A percentile compares a stretch with the other conserved stretches of the same genome.
These are phyloP conservation scores for Calycina herbarum DNA, from an alignment of 2,329 filamentous ascomycete genomes.

Conservation along the genomic window DNA sequence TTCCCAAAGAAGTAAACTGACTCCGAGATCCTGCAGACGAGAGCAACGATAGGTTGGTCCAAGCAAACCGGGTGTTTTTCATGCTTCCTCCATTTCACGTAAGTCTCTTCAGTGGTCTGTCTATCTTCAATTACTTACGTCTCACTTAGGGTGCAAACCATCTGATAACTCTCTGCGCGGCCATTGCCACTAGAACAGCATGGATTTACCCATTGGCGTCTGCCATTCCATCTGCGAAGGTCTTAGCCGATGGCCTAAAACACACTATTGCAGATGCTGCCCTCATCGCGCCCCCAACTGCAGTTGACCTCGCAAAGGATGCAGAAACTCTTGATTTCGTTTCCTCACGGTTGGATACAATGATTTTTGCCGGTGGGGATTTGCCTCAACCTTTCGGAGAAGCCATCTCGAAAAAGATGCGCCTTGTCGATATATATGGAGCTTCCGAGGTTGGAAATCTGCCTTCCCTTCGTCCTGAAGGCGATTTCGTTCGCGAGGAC, in stretches of 20 bases:
- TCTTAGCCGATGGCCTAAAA: conserved; percentile 8
- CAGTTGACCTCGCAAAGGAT: conserved; percentile 10
- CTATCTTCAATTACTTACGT: not conserved
- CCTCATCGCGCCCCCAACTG: conserved; percentile 7
- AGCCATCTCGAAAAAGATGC: conserved; percentile 6
- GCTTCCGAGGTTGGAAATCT: conserved; percentile 7
- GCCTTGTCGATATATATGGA: conserved; percentile 9
- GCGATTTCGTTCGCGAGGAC: conserved; percentile 4
- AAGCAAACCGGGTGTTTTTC: conserved; percentile 8
- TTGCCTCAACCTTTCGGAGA: conserved; percentile 15
- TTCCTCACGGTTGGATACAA: not conserved
- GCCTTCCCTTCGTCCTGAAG: not conserved
- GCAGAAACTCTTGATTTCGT: conserved; percentile 6
- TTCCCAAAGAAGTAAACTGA: too few relatives aligned
- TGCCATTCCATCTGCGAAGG: conserved; percentile 10
- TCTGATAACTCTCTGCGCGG: not conserved
- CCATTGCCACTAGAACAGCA: conserved; percentile 10
- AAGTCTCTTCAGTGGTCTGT: not conserved
- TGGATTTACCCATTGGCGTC: conserved; percentile 10
- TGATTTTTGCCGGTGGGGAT: conserved; percentile 14
- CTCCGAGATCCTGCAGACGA: not conserved
- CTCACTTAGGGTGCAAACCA: not conserved
- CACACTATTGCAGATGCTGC: conserved; percentile 9
- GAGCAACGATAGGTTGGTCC: not conserved
- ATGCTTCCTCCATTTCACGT: conserved; percentile 14